These are phyloP conservation scores for Uncinocarpus reesii DNA, from an alignment of 2,329 filamentous ascomycete genomes.

Conservation along the genomic window DNA sequence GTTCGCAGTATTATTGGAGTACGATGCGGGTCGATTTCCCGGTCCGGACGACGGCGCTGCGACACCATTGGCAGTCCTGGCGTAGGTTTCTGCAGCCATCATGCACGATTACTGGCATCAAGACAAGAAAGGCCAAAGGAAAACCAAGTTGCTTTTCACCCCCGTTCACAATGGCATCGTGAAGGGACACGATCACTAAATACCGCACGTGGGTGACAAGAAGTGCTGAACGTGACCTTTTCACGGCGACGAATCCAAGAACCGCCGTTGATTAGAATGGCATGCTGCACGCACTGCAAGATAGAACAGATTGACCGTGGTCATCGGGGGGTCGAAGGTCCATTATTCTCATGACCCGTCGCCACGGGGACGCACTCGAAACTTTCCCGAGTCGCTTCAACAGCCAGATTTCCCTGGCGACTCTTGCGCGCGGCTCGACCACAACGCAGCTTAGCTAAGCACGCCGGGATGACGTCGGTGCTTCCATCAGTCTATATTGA, in stretches of 20 bases:
- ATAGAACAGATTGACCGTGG: neutral
- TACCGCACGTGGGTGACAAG: conserved; percentile 1
- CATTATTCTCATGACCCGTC: neutral
- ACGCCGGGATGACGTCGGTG: no score
- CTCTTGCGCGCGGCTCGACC: no score
- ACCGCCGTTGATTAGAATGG: neutral
- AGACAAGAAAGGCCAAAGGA: neutral
- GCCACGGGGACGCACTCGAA: no score
- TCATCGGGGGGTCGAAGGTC: neutral
- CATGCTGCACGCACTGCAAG: neutral
- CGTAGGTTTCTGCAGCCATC: conserved; percentile 5
- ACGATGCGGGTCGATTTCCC: neutral
- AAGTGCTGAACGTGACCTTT: neutral
- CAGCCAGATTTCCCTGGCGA: no score
- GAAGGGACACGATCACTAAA: neutral
- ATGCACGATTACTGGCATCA: neutral
- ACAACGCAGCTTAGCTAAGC: no score
- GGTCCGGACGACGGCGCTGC: neutral
- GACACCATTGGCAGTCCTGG: conserved; percentile 8
- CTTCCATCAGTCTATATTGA: no score
- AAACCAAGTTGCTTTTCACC: neutral
- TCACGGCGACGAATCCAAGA: neutral
- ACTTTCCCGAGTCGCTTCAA: no score
- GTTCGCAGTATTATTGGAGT: conserved; percentile 4
- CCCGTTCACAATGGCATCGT: neutral